Evolutionary conservation across 331 rosid genomes (phyloP).

Genomic region (Spiraea crenata): DNA sequence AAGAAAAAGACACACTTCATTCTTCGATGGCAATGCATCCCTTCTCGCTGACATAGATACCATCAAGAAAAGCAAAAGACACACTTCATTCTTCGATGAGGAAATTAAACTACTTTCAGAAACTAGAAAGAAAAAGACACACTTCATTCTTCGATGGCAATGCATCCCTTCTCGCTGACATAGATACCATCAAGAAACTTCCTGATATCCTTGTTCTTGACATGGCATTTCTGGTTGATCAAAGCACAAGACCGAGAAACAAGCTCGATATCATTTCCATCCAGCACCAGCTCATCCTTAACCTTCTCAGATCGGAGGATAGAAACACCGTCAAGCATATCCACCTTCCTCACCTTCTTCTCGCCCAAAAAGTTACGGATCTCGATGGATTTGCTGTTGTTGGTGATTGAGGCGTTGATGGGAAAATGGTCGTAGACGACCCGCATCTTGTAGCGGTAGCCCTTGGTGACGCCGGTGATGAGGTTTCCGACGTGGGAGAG

Average conservation of each 20-base stretch:
- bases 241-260: slow-evolving; percentile 67
- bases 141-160: too few species aligned
- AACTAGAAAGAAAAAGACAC: too few species aligned
- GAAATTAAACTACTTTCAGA: too few species aligned
- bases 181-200: too few species aligned
- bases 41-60: too few species aligned
- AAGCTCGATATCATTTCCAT: too few species aligned
- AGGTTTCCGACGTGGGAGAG: slow-evolving; percentile 68
- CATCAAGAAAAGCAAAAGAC: too few species aligned
- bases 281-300: slow-evolving; percentile 63
- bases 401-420: slow-evolving; percentile 66
- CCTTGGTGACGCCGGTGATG: slow-evolving; percentile 77
- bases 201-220: slow-evolving; percentile 75
- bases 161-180: too few species aligned
- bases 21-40: too few species aligned
- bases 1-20: too few species aligned
- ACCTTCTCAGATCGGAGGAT: slow-evolving; percentile 67
- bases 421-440: slow-evolving; percentile 79
- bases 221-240: slow-evolving; percentile 82
- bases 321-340: slow-evolving; percentile 66
- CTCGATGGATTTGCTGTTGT: too few species aligned
- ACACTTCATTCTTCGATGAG: too few species aligned
- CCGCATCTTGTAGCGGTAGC: slow-evolving; percentile 76
- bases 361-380: slow-evolving; percentile 75
- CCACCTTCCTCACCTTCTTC: slow-evolving; percentile 77